phyloP scores from a whole-genome alignment of 176 grass and related monocot species.

The Poa pratensis region DNA sequence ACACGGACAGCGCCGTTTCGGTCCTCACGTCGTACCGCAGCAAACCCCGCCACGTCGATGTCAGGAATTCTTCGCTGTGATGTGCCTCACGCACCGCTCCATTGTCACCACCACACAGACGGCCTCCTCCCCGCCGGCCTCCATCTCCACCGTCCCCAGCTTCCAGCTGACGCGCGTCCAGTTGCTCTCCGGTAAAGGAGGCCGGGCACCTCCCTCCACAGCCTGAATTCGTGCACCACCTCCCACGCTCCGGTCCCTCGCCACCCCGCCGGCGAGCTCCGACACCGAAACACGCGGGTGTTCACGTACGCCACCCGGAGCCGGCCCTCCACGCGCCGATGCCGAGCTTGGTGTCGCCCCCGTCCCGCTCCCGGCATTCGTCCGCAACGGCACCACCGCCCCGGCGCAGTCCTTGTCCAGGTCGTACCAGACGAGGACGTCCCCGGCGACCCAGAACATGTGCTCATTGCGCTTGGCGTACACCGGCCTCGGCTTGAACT shows the following conservation, averaged over 20 bases:
- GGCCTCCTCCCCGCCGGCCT: neutral
- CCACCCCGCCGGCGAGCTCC: neutral
- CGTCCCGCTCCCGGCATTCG: neutral
- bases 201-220: neutral
- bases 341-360: neutral
- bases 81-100: neutral
- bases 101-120: neutral
- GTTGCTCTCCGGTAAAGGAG: neutral
- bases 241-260: neutral
- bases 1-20: neutral
- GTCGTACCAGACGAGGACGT: neutral
- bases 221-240: neutral
- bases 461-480: neutral
- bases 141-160: neutral
- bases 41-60: neutral
- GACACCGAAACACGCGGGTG: neutral
- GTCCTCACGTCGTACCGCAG: neutral
- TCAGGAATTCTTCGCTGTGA: neutral
- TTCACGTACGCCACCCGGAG: neutral
- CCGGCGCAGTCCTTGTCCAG: neutral
- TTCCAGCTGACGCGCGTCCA: neutral
- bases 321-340: neutral
- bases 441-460: neutral
- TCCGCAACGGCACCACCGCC: neutral
- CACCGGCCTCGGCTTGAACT: neutral